Base-by-base conservation (phyloP, 495 filamentous ascomycete genomes). In the Tuber brumale region DNA sequence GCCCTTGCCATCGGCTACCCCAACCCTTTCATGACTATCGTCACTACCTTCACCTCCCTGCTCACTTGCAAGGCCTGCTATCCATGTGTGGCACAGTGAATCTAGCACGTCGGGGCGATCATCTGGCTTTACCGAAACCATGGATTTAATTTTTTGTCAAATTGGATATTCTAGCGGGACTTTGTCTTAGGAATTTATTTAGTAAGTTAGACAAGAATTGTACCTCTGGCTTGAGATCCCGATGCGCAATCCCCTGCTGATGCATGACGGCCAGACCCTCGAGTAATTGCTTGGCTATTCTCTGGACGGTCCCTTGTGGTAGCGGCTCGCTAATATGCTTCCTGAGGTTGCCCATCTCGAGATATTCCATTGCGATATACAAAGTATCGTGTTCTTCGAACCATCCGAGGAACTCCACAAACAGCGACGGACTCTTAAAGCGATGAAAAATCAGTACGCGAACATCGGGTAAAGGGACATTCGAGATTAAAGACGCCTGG, bases 381-480 rank as follows among this genome's bases (percentile, higher is more conserved):
- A 76, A 19, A 37, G 16, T 72, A 31, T 70, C 70, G 0, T 4
- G 3, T 31, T 69, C 51, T 51, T 73, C 75, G 31, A 73, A 73
- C 71, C 75, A 76, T 8, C 70, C 74, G 3, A 66, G 39, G 42
- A 75, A 75, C 10, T 70, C 3, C 5, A 77, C 76, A 45, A 77
- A 77, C 6, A 69, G 42, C 16, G 39, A 31, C 42, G 39, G 39
- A 12, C 45, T n/a, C 66, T 74, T 23, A 48, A 48, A 48, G 2
- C 19, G 16, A 48, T 23, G 46, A 4, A 6, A 23, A 7, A 48
- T 48, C 23, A 48, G 46, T 18, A 12, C 2, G 21, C 9, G 18
- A 46, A 46, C 19, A 23, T 48, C 16, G 4, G 19, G 23, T 16
- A 44, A 44, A 44, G 43, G 43, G 43, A 12, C 10, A 1, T 44